A percentile compares a stretch with the other conserved stretches of the same genome.
phyloP scores from a whole-genome alignment of 495 filamentous ascomycete species.

The Neurospora sp. region DNA sequence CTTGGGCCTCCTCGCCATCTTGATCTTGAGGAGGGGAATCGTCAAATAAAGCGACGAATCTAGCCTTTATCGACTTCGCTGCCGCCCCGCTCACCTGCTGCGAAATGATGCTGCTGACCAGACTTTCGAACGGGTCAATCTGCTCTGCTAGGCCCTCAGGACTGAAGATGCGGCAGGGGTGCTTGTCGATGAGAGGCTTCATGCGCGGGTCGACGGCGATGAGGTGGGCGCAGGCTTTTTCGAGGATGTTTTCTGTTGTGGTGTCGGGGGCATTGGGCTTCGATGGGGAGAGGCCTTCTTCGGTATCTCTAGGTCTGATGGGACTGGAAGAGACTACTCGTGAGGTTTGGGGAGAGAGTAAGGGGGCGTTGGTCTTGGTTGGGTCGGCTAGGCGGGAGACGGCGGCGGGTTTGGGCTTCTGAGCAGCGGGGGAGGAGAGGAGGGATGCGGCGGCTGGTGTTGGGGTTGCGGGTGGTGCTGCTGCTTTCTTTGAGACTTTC shows the following conservation, averaged over 20 bases:
- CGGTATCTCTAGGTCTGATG: not conserved
- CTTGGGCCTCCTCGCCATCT: not conserved
- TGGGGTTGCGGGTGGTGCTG: constrained; percentile 26
- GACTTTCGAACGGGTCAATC: constrained; percentile 77
- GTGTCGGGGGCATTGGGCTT: constrained; percentile 34
- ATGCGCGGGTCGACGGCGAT: constrained; percentile 67
- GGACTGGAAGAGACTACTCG: constrained; percentile 49
- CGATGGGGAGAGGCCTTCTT: constrained; percentile 45
- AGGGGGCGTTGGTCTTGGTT: constrained; percentile 55
- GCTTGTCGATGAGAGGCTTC: constrained; percentile 56
- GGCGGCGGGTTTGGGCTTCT: constrained; percentile 25
- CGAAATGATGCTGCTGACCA: constrained; percentile 80
- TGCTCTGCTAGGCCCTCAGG: constrained; percentile 71
- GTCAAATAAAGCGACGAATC: constrained; percentile 70
- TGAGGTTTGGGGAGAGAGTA: constrained; percentile 71
- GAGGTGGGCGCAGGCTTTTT: constrained; percentile 69
- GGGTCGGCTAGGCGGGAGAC: constrained; percentile 39
- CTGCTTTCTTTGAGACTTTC: constrained; percentile 12
- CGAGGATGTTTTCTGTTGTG: constrained; percentile 64
- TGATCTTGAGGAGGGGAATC: not conserved
- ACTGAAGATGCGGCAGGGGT: constrained; percentile 72
- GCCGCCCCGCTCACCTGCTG: constrained; percentile 94
- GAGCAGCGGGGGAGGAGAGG: constrained; percentile 20
- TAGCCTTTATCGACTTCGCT: constrained; percentile 74
- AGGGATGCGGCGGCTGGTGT: constrained; percentile 27